Evolutionary conservation across 2,329 filamentous ascomycete species (phyloP), one percentile per base, ranked within the genome.

Genomic region (Fusarium oxysporum): DNA sequence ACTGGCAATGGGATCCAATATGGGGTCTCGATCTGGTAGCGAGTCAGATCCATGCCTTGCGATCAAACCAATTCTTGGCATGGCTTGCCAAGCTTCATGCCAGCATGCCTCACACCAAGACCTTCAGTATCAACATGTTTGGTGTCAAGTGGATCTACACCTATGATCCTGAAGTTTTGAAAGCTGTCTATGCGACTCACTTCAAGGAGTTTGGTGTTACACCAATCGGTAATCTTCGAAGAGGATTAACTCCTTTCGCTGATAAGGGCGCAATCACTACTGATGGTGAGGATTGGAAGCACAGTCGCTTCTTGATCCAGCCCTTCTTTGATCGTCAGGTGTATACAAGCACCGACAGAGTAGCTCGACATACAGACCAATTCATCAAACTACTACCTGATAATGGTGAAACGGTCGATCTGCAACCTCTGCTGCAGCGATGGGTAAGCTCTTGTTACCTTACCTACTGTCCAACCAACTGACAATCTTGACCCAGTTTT

Each of bases 271-370:
- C 57, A 14, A 60, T 60, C 1, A 61, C 57, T 5, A 61, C 57
- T 17, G 57, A 61, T 19, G 45, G 57, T 3, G 57, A 62, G 5
- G 58, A 62, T 1, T 62, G 58, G 58, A 62, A 28, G 21, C 58
- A 62, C 1, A 60, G 44, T 33, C 45, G 57, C 1, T 53, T 60
- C 1, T 1, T 60, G 10, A 60, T 60, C 8, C 57, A 60, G 17
- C 57, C 57, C 1, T 60, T 60, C 35, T 60, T 60, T n/a, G 57
- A 53, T 41, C 57, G 44, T 16, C 57, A 60, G 28, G 57, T 60
- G 7, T 60, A 60, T 21, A 60, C 57, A 4, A 60, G 57, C 10
- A 60, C 57, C 1, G 57, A 59, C 11, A 47, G 56, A 32, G 56
- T 59, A 4, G 56, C 56, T 17, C 56, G 43, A 8, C 56, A 59